Conservation (phyloP, 2,329 filamentous ascomycete genomes). For the Aspergillus amoenus region DNA sequence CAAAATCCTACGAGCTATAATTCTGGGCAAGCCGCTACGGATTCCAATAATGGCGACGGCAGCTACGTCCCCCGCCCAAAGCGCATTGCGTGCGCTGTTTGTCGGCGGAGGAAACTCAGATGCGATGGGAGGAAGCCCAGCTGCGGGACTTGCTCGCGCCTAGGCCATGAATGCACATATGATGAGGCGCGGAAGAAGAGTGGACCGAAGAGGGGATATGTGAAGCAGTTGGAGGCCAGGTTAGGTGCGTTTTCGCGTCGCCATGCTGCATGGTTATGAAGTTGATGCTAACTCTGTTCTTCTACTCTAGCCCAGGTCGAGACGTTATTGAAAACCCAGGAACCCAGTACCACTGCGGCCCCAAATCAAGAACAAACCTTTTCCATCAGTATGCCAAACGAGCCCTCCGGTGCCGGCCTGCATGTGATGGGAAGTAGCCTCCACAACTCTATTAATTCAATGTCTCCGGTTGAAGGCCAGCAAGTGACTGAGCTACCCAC, state of each 20-base stretch:
- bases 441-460: constrained; percentile 10
- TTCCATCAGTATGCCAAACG: constrained; percentile 29
- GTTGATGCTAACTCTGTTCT: constrained; percentile 13
- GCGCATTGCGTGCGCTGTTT: constrained; percentile 91
- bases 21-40: constrained; percentile 31
- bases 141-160: constrained; percentile 83
- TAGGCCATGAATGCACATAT: constrained; percentile 84
- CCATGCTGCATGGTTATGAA: not conserved
- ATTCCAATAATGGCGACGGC: constrained; percentile 42
- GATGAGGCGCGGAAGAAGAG: constrained; percentile 93
- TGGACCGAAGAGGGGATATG: constrained; percentile 89
- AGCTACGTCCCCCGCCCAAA: constrained; percentile 77
- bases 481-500: constrained; percentile 20
- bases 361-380: constrained; percentile 28
- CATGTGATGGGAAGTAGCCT: constrained; percentile 23
- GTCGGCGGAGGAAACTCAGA: constrained; percentile 85
- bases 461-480: constrained; percentile 25
- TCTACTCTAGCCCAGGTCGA: constrained; percentile 77
- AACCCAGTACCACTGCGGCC: constrained; percentile 41
- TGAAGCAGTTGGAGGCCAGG: constrained; percentile 89
- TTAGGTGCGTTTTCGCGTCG: constrained; percentile 64
- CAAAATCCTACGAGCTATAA: constrained; percentile 16
- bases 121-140: constrained; percentile 83
- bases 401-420: constrained; percentile 23
- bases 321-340: constrained; percentile 80